Conservation (phyloP, 805 yeast species). For the Saturnispora diversa region DNA sequence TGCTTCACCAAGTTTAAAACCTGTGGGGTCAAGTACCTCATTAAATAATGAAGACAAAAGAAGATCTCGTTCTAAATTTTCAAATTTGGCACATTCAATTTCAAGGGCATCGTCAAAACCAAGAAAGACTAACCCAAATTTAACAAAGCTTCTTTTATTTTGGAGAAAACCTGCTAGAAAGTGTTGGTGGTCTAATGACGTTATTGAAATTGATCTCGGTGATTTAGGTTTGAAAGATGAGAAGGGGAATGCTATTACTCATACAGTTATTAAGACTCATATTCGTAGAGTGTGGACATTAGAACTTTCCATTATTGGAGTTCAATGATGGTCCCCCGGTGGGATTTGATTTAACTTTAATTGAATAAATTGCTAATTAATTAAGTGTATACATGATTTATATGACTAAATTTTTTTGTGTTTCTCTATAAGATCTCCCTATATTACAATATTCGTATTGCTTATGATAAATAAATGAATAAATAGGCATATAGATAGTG, state of each 20-base stretch:
- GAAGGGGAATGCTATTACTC: conserved; percentile 24
- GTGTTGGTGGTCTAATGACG: conserved; percentile 91
- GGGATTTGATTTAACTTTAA: too few relatives aligned
- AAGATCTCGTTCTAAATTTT: conserved; percentile 47
- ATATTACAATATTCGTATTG: too few relatives aligned
- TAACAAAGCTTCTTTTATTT: conserved; percentile 66
- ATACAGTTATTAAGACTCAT: conserved; percentile 59
- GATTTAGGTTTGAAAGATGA: conserved; percentile 20
- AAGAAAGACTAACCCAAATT: conserved; percentile 30
- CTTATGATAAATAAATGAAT: too few relatives aligned
- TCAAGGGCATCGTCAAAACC: conserved; percentile 33
- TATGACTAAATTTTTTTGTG: too few relatives aligned
- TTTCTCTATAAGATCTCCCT: too few relatives aligned
- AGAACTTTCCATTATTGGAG: conserved; percentile 85
- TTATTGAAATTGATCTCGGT: conserved; percentile 37
- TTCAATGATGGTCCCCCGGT: too few relatives aligned
- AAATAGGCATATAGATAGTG: too few relatives aligned
- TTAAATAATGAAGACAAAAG: conserved; percentile 16
- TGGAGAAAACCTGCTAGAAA: conserved; percentile 98
- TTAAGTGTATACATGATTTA: too few relatives aligned
- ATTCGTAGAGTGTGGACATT: conserved; percentile 95
- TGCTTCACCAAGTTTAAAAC: conserved; percentile 29
- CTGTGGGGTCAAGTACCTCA: conserved; percentile 18
- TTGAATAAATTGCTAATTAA: too few relatives aligned
- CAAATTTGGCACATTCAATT: conserved; percentile 54